Evolutionary conservation across 1,284 basidiomycete genomes (phyloP).

Genomic region (Rhodotorula sp.): DNA sequence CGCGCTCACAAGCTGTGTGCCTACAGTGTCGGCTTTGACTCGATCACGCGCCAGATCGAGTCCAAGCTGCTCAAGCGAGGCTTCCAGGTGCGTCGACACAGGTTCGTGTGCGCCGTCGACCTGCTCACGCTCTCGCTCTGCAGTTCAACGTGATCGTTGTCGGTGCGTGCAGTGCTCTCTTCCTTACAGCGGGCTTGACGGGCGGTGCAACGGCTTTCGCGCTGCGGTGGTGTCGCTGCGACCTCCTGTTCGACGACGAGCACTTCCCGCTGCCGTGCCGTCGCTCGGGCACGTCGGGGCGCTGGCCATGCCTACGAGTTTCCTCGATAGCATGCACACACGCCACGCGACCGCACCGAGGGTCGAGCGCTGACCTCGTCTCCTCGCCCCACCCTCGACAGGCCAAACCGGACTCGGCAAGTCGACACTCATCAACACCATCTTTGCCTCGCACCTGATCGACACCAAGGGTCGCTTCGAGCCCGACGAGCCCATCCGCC

Average conservation of each 20-base stretch:
- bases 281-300: too few relatives aligned
- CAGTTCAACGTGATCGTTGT: slow-evolving; percentile 98
- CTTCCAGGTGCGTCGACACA: slow-evolving; percentile 6
- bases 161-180: slow-evolving; percentile 57
- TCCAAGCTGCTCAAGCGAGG: slow-evolving; percentile 98
- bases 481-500: slow-evolving; percentile 80
- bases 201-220: too few relatives aligned
- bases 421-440: slow-evolving; percentile 97
- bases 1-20: too few relatives aligned
- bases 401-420: slow-evolving; percentile 98
- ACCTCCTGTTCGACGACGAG: too few relatives aligned
- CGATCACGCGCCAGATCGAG: slow-evolving; percentile 91
- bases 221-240: too few relatives aligned
- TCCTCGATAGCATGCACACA: too few relatives aligned
- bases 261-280: too few relatives aligned
- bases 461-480: slow-evolving; percentile 94
- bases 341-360: too few relatives aligned
- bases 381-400: slow-evolving; percentile 47
- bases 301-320: too few relatives aligned
- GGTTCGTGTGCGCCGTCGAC: neutral
- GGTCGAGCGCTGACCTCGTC: too few relatives aligned
- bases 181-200: neutral
- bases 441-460: slow-evolving; percentile 96
- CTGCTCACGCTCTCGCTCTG: slow-evolving; percentile 62
- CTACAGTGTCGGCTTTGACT: slow-evolving; percentile 40